Percentiles rank a stretch among this genome's conserved stretches.
Conservation (phyloP, 768 basidiomycete genomes). For the Cubamyces sp. region DNA sequence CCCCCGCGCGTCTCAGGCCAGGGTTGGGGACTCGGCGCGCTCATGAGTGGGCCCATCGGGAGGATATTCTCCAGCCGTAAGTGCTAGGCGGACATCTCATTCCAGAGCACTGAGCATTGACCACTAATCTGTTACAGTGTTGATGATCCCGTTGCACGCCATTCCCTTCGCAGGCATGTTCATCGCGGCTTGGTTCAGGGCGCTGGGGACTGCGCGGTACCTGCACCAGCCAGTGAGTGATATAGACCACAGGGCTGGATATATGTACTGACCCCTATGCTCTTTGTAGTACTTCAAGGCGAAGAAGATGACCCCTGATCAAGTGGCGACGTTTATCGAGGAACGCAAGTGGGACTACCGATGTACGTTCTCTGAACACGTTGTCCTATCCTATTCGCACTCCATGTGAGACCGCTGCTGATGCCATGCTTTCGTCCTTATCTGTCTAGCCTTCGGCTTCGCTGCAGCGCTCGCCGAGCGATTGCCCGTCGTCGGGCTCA, state of each 20-base stretch:
- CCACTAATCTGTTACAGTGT: conserved; percentile 40
- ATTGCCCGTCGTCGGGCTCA: conserved; percentile 78
- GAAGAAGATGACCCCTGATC: conserved; percentile 77
- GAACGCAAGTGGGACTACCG: conserved; percentile 92
- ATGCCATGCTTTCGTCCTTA: neutral
- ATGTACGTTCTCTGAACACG: conserved; percentile 43
- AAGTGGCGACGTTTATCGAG: conserved; percentile 78
- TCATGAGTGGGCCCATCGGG: conserved; percentile 24
- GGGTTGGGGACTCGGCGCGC: conserved; percentile 15
- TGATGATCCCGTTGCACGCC: conserved; percentile 65
- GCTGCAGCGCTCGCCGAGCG: conserved; percentile 79
- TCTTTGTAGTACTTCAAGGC: conserved; percentile 69
- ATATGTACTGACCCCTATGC: neutral
- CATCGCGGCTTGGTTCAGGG: conserved; percentile 65
- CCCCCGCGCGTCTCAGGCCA: conserved; percentile 41
- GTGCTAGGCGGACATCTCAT: conserved; percentile 32
- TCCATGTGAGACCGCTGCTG: neutral
- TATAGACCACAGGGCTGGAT: neutral
- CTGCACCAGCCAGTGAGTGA: conserved; percentile 67
- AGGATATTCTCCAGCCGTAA: conserved; percentile 27
- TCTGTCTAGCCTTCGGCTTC: conserved; percentile 77
- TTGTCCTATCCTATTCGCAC: too few species aligned
- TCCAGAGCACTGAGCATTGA: conserved; percentile 49
- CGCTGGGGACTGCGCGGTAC: conserved; percentile 65
- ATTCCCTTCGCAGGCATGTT: conserved; percentile 66